phyloP scores from a whole-genome alignment of 2,329 filamentous ascomycete genomes.

The Emergomyces pasteurianus region DNA sequence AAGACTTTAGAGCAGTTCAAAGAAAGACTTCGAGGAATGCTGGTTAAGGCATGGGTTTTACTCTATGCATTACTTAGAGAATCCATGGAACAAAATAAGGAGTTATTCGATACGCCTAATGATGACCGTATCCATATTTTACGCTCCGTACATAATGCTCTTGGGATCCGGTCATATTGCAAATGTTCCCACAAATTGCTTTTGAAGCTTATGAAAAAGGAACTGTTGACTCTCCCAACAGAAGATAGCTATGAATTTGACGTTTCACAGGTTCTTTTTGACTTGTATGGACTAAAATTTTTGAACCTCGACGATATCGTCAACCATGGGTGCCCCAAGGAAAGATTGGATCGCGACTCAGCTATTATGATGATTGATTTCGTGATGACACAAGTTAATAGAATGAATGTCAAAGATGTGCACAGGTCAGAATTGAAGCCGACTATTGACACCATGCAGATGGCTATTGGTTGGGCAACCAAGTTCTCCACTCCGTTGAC shows the following conservation, averaged over 20 bases:
- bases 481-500: conserved; percentile 69
- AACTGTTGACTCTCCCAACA: conserved; percentile 63
- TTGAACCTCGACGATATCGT: conserved; percentile 55
- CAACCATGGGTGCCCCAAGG: conserved; percentile 68
- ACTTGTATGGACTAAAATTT: conserved; percentile 70
- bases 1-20: conserved; percentile 40
- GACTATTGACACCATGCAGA: conserved; percentile 87
- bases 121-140: conserved; percentile 70
- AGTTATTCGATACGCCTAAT: conserved; percentile 52
- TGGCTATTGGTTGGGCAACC: conserved; percentile 60
- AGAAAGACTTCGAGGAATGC: conserved; percentile 70
- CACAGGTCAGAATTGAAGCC: conserved; percentile 81
- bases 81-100: conserved; percentile 54
- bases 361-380: conserved; percentile 75
- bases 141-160: conserved; percentile 66
- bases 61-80: conserved; percentile 72
- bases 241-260: conserved; percentile 78
- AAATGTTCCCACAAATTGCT: conserved; percentile 77
- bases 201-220: conserved; percentile 75
- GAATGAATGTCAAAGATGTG: conserved; percentile 80
- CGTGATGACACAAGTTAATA: conserved; percentile 66
- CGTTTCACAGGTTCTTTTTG: conserved; percentile 71
- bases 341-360: conserved; percentile 67
- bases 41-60: conserved; percentile 77
- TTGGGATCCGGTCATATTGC: conserved; percentile 77